phyloP scores from a whole-genome alignment of 495 filamentous ascomycete species.

The Trichoderma asperelloides region DNA sequence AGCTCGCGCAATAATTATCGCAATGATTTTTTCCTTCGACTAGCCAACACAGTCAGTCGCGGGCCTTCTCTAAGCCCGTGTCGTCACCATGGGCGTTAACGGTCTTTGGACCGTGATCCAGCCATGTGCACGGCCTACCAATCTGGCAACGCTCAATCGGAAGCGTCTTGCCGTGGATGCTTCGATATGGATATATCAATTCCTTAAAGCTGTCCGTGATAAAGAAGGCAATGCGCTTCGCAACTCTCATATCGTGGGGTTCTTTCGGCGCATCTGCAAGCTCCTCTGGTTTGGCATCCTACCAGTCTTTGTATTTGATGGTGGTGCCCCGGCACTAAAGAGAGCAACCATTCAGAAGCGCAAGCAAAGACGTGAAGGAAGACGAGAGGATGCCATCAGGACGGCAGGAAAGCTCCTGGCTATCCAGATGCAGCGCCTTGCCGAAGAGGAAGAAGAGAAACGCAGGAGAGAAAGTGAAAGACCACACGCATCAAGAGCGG shows the following conservation, averaged over 20 bases:
- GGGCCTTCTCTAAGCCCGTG: background rate
- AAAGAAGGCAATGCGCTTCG: slow-evolving; percentile 95
- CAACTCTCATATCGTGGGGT: slow-evolving; percentile 91
- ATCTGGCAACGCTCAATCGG: slow-evolving; percentile 88
- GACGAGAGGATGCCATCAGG: slow-evolving; percentile 82
- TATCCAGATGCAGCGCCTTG: slow-evolving; percentile 80
- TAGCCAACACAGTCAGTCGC: background rate
- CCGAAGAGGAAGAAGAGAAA: slow-evolving; percentile 71
- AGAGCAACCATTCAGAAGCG: slow-evolving; percentile 76
- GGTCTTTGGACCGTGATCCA: slow-evolving; percentile 93
- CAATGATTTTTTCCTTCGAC: background rate
- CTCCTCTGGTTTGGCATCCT: slow-evolving; percentile 92
- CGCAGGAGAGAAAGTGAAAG: slow-evolving; percentile 32
- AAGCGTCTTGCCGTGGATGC: slow-evolving; percentile 95
- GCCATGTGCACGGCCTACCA: slow-evolving; percentile 82
- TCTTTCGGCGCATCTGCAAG: slow-evolving; percentile 97
- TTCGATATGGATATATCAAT: slow-evolving; percentile 99
- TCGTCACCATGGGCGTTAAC: slow-evolving; percentile 76
- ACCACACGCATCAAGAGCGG: slow-evolving; percentile 15
- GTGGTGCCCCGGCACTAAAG: slow-evolving; percentile 85
- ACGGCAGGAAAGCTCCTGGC: slow-evolving; percentile 88
- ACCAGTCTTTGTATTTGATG: slow-evolving; percentile 97
- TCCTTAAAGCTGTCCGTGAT: slow-evolving; percentile 95
- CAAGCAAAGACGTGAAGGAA: slow-evolving; percentile 73
- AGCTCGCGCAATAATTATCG: background rate